A percentile compares a stretch with the other conserved stretches of the same genome.
Conservation (phyloP, 495 filamentous ascomycete species). For the Aspergillus sclerotiicarbonarius region DNA sequence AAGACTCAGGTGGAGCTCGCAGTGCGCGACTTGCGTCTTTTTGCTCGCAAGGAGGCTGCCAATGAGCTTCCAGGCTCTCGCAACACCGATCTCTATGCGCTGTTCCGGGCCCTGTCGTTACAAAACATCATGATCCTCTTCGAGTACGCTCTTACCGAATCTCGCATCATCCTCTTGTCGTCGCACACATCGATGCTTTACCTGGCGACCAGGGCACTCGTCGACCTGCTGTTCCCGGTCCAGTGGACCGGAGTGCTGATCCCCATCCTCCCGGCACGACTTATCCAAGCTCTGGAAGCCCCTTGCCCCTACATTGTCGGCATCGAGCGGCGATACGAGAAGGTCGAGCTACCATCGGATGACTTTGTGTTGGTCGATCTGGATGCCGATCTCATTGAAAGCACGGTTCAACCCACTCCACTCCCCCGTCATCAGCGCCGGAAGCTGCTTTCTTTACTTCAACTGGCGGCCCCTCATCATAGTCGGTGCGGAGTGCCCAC, state of each 20-base stretch:
- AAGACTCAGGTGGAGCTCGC: conserved; percentile 94
- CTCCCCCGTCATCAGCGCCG: conserved; percentile 86
- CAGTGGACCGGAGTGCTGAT: conserved; percentile 93
- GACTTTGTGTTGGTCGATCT: conserved; percentile 95
- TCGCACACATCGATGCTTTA: conserved; percentile 97
- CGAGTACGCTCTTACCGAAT: conserved; percentile 90
- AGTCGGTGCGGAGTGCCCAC: conserved; percentile 79
- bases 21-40: conserved; percentile 85
- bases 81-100: conserved; percentile 87
- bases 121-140: conserved; percentile 89
- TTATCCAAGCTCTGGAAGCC: conserved; percentile 87
- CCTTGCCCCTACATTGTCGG: conserved; percentile 97
- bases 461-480: conserved; percentile 87
- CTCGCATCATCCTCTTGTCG: conserved; percentile 92
- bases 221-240: conserved; percentile 82
- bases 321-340: conserved; percentile 90
- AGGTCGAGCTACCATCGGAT: conserved; percentile 88
- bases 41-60: conserved; percentile 85
- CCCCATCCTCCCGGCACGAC: conserved; percentile 80
- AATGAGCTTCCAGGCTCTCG: conserved; percentile 94
- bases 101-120: conserved; percentile 85
- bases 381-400: conserved; percentile 84
- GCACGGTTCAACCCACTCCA: conserved; percentile 65
- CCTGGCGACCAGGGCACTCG: conserved; percentile 79
- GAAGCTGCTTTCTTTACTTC: conserved; percentile 84